Conservation (phyloP, 1,139 yeast species). For the Geotrichum bryndzae region DNA sequence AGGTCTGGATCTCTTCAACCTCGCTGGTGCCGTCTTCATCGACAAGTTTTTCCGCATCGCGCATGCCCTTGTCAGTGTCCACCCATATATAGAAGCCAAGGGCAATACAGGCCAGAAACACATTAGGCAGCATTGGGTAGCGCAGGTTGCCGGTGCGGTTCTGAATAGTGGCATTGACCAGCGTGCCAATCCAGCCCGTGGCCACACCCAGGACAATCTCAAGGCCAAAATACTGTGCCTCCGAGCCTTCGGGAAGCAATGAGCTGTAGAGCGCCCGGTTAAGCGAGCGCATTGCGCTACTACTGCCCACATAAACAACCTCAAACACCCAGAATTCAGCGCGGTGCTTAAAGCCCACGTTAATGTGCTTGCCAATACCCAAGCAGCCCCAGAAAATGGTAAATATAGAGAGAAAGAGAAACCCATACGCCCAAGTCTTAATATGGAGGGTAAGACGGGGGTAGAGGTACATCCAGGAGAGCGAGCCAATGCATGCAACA, state of each 20-base stretch:
- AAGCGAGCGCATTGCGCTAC: slow-evolving; percentile 40
- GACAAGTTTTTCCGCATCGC: slow-evolving; percentile 15
- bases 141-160: slow-evolving; percentile 41
- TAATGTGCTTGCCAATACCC: slow-evolving; percentile 33
- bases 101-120: slow-evolving; percentile 34
- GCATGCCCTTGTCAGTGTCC: slow-evolving; percentile 38
- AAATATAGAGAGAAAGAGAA: slow-evolving; percentile 35
- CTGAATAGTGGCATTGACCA: slow-evolving; percentile 42
- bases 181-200: slow-evolving; percentile 43
- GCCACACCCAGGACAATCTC: slow-evolving; percentile 43
- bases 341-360: slow-evolving; percentile 41
- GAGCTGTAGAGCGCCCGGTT: slow-evolving; percentile 41
- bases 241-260: slow-evolving; percentile 42
- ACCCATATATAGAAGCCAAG: slow-evolving; percentile 31
- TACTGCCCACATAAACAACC: slow-evolving; percentile 37
- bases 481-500: slow-evolving; percentile 38
- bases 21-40: not conserved
- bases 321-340: slow-evolving; percentile 46
- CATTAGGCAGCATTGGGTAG: slow-evolving; percentile 41
- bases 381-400: slow-evolving; percentile 44
- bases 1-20: not conserved
- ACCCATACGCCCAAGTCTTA: slow-evolving; percentile 38
- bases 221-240: slow-evolving; percentile 44
- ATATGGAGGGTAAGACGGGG: slow-evolving; percentile 32
- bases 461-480: slow-evolving; percentile 40